Evolutionary conservation across 78 protist genomes (phyloP).

Genomic region (Guillardia theta): DNA sequence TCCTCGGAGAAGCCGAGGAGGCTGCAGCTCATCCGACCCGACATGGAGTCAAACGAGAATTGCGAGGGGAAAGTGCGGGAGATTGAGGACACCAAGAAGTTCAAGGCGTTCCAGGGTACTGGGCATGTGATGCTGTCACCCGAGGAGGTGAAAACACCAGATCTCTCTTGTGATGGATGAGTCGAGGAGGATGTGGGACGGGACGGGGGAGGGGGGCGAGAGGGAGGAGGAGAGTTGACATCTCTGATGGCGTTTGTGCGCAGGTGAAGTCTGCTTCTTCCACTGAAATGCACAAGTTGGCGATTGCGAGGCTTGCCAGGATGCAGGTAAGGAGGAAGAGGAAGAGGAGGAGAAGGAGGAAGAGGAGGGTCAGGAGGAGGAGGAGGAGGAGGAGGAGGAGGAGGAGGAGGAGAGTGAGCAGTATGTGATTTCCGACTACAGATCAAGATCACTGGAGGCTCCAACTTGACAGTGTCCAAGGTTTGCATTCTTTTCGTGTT

Average conservation of each 20-base stretch:
- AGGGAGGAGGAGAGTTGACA: too few species aligned
- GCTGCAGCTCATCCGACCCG: neutral
- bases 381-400: neutral
- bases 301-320: neutral
- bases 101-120: neutral
- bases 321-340: neutral
- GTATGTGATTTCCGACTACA: too few species aligned
- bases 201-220: too few species aligned
- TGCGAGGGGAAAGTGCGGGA: neutral
- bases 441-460: too few species aligned
- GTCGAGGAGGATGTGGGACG: too few species aligned
- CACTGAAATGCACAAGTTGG: neutral
- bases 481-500: too few species aligned
- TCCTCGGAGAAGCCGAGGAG: neutral
- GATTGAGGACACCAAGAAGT: neutral
- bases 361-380: neutral
- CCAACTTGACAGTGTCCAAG: too few species aligned
- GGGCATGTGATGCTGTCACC: neutral
- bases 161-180: neutral
- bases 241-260: neutral
- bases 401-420: too few species aligned
- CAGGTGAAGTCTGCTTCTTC: neutral
- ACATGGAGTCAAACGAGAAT: too few species aligned
- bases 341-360: neutral
- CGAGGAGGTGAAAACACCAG: neutral